Percentiles rank a stretch among this genome's conserved stretches.
Evolutionary conservation across 352 stramenopile species (phyloP).

Genomic region (Thraustochytrium sp.): DNA sequence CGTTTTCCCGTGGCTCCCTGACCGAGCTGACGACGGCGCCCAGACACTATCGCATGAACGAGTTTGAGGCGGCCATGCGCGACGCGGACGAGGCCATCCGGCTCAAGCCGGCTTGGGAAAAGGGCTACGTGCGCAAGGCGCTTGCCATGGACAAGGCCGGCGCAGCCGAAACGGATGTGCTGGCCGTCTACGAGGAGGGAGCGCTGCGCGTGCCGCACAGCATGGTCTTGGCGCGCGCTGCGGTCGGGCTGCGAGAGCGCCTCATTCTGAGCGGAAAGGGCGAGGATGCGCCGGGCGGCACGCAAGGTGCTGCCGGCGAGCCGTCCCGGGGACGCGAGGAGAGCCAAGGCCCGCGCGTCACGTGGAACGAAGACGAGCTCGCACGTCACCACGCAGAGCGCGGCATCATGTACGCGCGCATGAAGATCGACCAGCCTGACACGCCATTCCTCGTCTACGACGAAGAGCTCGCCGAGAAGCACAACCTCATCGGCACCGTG

Average conservation of each 20-base stretch:
- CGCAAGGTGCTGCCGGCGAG: not conserved
- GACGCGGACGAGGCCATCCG: slow-evolving; percentile 8
- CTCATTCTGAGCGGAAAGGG: not conserved
- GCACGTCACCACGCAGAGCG: not conserved
- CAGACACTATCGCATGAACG: slow-evolving; percentile 3
- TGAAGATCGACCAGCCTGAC: slow-evolving; percentile 42
- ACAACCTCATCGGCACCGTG: slow-evolving; percentile 30
- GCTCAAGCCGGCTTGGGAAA: slow-evolving; percentile 2
- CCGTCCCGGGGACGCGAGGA: not conserved
- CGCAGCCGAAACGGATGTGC: not conserved
- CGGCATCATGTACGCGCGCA: slow-evolving; percentile 23
- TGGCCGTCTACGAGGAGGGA: slow-evolving; percentile 7
- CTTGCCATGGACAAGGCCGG: slow-evolving; percentile 28
- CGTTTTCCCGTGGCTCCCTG: too few relatives aligned
- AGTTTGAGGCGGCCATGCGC: not conserved
- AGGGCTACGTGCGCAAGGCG: slow-evolving; percentile 2
- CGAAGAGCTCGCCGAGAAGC: not conserved
- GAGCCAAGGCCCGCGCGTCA: not conserved
- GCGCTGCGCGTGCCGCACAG: not conserved
- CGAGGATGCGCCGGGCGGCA: not conserved
- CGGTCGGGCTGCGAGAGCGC: not conserved
- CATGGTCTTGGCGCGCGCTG: not conserved
- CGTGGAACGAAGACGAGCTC: slow-evolving; percentile 14
- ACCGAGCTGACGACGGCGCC: not conserved
- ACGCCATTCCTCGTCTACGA: slow-evolving; percentile 38